Percentiles rank a stretch among this genome's conserved stretches.
phyloP scores from a whole-genome alignment of 805 yeast genomes.

The Saccharomycopsis schoenii region DNA sequence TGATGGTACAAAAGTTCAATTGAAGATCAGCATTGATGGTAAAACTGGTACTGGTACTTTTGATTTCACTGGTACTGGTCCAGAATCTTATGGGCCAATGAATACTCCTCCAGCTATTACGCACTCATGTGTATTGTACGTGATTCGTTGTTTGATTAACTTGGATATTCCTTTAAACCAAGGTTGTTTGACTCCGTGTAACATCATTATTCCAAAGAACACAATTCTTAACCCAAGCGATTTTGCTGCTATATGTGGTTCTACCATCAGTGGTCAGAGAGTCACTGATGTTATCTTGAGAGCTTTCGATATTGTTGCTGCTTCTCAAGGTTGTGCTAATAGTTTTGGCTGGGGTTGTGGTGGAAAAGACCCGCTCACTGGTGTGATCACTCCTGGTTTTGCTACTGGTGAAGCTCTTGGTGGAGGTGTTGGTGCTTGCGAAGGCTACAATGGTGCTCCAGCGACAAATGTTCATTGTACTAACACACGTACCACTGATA shows the following conservation, averaged over 20 bases:
- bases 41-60: slow-evolving; percentile 31
- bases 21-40: slow-evolving; percentile 31
- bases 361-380: slow-evolving; percentile 28
- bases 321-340: slow-evolving; percentile 50
- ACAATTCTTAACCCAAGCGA: slow-evolving; percentile 31
- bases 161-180: slow-evolving; percentile 47
- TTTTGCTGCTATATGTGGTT: slow-evolving; percentile 39
- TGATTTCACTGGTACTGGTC: slow-evolving; percentile 45
- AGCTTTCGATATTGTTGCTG: slow-evolving; percentile 47
- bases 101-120: slow-evolving; percentile 49
- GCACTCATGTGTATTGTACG: slow-evolving; percentile 44
- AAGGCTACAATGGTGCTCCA: slow-evolving; percentile 40
- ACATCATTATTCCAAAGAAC: slow-evolving; percentile 29
- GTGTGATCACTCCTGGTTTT: slow-evolving; percentile 37
- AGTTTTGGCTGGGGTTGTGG: slow-evolving; percentile 48
- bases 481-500: slow-evolving; percentile 45
- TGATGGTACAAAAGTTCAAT: slow-evolving; percentile 43
- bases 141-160: slow-evolving; percentile 40
- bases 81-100: slow-evolving; percentile 41
- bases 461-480: slow-evolving; percentile 48
- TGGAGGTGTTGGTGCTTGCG: slow-evolving; percentile 47
- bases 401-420: slow-evolving; percentile 49
- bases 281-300: slow-evolving; percentile 43
- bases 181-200: slow-evolving; percentile 41
- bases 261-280: slow-evolving; percentile 49